A percentile compares a stretch with the other conserved stretches of the same genome.
These are phyloP conservation scores for Kwoniella europaea DNA, from an alignment of 768 basidiomycete genomes.

Conservation along the genomic window DNA sequence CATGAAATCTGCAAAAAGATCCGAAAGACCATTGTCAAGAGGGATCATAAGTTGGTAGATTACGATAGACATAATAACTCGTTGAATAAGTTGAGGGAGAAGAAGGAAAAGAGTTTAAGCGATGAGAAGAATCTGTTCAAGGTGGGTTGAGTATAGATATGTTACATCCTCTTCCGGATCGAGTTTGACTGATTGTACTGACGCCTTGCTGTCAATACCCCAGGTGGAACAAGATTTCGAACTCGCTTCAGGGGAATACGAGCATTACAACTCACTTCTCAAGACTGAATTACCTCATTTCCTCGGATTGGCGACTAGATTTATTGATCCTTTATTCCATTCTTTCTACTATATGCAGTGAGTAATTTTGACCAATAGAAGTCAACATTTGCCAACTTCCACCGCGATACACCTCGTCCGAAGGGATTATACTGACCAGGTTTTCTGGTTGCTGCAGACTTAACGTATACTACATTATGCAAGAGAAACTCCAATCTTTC, in stretches of 20 bases:
- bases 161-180: too few relatives aligned
- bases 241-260: constrained; percentile 86
- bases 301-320: constrained; percentile 80
- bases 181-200: too few relatives aligned
- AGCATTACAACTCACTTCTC: constrained; percentile 84
- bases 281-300: constrained; percentile 94
- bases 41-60: constrained; percentile 96
- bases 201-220: not conserved
- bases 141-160: constrained; percentile 60
- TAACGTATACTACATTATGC: constrained; percentile 89
- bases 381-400: too few relatives aligned
- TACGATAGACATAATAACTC: constrained; percentile 97
- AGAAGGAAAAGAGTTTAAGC: constrained; percentile 93
- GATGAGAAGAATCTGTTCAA: constrained; percentile 99
- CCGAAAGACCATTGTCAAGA: constrained; percentile 91
- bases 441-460: constrained; percentile 63
- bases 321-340: constrained; percentile 96
- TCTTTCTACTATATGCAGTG: constrained; percentile 99
- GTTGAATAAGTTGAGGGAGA: constrained; percentile 90
- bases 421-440: too few relatives aligned
- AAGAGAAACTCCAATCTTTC: constrained; percentile 91
- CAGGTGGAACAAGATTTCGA: constrained; percentile 97
- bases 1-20: constrained; percentile 83
- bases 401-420: too few relatives aligned
- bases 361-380: constrained; percentile 56